phyloP scores from a whole-genome alignment of 331 rosid genomes.

The Stylosanthes scabra region DNA sequence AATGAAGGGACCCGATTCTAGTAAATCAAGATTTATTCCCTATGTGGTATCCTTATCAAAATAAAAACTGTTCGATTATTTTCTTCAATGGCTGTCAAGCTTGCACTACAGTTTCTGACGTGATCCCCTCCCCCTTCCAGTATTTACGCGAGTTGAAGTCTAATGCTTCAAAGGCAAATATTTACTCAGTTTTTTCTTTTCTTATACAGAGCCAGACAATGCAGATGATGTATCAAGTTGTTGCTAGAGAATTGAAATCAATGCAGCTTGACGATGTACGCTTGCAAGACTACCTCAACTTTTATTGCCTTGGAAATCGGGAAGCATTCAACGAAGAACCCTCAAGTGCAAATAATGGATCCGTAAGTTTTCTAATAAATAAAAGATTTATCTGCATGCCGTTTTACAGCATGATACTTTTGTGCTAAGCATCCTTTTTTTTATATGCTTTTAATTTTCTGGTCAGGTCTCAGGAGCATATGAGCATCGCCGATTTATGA shows the following conservation, averaged over 20 bases:
- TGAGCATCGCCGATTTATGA: slow-evolving; percentile 77
- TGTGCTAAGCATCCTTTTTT: slow-evolving; percentile 16
- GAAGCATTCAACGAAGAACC: slow-evolving; percentile 54
- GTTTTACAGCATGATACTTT: slow-evolving; percentile 10
- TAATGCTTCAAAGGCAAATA: slow-evolving; percentile 15
- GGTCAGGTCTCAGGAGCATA: slow-evolving; percentile 64
- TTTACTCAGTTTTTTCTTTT: slow-evolving; percentile 35
- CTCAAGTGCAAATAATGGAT: slow-evolving; percentile 43
- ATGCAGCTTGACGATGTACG: slow-evolving; percentile 46
- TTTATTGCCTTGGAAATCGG: slow-evolving; percentile 96
- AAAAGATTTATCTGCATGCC: slow-evolving; percentile 12
- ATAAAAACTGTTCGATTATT: slow-evolving; percentile 15
- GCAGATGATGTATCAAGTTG: slow-evolving; percentile 77
- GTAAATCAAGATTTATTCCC: slow-evolving; percentile 18
- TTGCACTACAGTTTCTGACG: slow-evolving; percentile 8
- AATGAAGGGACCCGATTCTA: slow-evolving; percentile 30
- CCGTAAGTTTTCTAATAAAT: slow-evolving; percentile 54
- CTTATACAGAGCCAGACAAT: slow-evolving; percentile 80
- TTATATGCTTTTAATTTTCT: slow-evolving; percentile 5
- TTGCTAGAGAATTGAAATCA: slow-evolving; percentile 69
- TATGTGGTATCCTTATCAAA: slow-evolving; percentile 27
- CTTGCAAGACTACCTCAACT: slow-evolving; percentile 90
- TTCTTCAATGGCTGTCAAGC: slow-evolving; percentile 14
- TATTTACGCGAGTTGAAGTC: background rate
- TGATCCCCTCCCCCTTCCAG: background rate